Evolutionary conservation across 1,284 basidiomycete species (phyloP), one percentile per base, ranked within the genome.

Genomic region (Apiotrichum brassicae): DNA sequence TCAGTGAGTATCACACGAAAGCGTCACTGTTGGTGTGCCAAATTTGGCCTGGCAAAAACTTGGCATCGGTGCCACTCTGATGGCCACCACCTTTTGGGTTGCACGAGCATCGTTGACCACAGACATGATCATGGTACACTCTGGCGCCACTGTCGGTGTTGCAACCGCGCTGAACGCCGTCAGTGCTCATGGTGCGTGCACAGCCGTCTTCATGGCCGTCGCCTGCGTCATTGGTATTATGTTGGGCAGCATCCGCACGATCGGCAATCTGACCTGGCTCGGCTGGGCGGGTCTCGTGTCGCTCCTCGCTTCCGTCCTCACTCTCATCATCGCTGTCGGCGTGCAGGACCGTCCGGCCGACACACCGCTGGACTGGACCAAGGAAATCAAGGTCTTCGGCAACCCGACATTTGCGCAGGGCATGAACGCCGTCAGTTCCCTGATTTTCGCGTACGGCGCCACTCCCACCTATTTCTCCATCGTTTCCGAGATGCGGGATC

Each of bases 401-500:
- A 43, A 50, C 33, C 61, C 65, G 1, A 56, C 55, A 2, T 63
- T 67, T 43, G 47, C 46, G 2, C 48, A 62, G 35, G 66, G 56
- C 35, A 61, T 63, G 40, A 50, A 55, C 6, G 63, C 68, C 3
- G 51, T 68, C 51, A 25, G 16, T 23, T 24, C 30, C 22, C 43
- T 63, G 12, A 49, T 63, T 35, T 62, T 61, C 35, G 57, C 61
- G 8, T 67, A 57, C 40, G 57, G 57, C 12, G 60, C 54, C 3
- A 58, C 62, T 9, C 58, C 60, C 3, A 46, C 51, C 18, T 41
- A 25, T 16, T 60, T 70, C 43, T 53, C 58, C n/a, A 56, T 71
- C 45, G 59, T 64, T 12, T 53, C 66, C 18, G 71, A 72, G 51
- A 70, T 72, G 67, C 45, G 57, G 19, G 51, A 65, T 26, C 66